Base-by-base conservation (phyloP, 495 filamentous ascomycete species). In the Penicillium desertorum region DNA sequence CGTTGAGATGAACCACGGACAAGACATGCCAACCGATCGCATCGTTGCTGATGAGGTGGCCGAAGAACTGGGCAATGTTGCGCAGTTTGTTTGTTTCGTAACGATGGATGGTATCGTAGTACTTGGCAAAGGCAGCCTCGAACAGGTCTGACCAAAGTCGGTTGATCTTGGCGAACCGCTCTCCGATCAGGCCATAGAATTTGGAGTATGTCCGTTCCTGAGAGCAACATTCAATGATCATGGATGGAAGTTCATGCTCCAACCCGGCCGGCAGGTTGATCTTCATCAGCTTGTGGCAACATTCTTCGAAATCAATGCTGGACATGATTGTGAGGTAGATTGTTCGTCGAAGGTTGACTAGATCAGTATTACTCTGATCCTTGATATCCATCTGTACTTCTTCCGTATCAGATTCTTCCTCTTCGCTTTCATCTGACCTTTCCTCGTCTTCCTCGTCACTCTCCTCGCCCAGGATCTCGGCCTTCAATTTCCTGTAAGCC, bases 281-380 rank as follows among this genome's bases (percentile, higher is more conserved):
- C 79, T 92, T 93, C 87, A 96, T 91, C 58, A 96, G 76, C 73
- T 96, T 97, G 77, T 98, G 94, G 61, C 88, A 90, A 53, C 87
- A 89, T 84, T 98, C 95, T 79, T 98, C 93, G 46, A 96, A 95
- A 48, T 93, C 91, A 52, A 91, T 87, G 64, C 87, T 91, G 41
- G 88, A 93, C 89, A 96, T 96, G 70, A 98, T 96, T 10, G 92
- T 98, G 54, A 99, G 78, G 67, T 99, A 99, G 58, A 99, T 98
- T 0, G 90, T 96, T 63, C 91, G 84, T 57, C 94, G 85, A 23
- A 99, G 80, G 64, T 96, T 96, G 62, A 97, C 89, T 14, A 99
- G 82, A 68, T 98, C 91, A 0, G 92, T 90, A 65, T 98, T 98
- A 61, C 85, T 96, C 71, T 96, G 91, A 73, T 99, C 94, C 73